Percentiles rank a stretch among this genome's conserved stretches.
Conservation (phyloP, 2,329 filamentous ascomycete genomes). For the Fusarium bulbicola region DNA sequence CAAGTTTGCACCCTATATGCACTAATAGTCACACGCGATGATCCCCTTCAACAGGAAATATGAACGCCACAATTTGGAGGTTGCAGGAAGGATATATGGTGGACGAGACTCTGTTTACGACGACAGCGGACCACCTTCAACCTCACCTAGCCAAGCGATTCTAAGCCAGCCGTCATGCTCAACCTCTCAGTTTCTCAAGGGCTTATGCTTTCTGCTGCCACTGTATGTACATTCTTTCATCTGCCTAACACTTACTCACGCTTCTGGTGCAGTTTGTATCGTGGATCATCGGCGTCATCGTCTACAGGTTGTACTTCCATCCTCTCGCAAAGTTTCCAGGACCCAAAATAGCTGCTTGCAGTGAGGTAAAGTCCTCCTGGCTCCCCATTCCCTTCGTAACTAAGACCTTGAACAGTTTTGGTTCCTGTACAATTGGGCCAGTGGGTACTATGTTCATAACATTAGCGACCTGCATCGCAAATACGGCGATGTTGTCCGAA, state of each 20-base stretch:
- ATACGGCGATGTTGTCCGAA: conserved; percentile 34
- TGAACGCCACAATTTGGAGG: not conserved
- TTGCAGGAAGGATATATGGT: not conserved
- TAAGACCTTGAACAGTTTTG: not conserved
- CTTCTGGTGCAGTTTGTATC: not conserved
- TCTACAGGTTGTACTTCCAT: conserved; percentile 30
- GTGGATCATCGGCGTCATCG: not conserved
- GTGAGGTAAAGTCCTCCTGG: not conserved
- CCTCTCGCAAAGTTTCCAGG: conserved; percentile 35
- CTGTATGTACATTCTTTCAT: not conserved
- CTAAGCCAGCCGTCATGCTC: not conserved
- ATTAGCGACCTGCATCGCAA: conserved; percentile 6
- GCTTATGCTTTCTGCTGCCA: not conserved
- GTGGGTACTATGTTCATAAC: not conserved
- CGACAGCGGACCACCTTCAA: fast-evolving
- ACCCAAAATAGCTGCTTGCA: conserved; percentile 30
- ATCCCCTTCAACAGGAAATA: not conserved
- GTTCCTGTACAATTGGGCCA: not conserved
- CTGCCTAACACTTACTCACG: fast-evolving
- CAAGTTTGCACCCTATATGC: not conserved
- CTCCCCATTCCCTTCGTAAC: fast-evolving
- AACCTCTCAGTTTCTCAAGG: not conserved
- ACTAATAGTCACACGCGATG: not conserved
- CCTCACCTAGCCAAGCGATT: not conserved
- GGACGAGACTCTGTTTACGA: no score